Percentiles rank a stretch among this genome's conserved stretches.
These are phyloP conservation scores for Akebia trifoliata DNA, from an alignment of 164 flowering plant species.

Conservation along the genomic window DNA sequence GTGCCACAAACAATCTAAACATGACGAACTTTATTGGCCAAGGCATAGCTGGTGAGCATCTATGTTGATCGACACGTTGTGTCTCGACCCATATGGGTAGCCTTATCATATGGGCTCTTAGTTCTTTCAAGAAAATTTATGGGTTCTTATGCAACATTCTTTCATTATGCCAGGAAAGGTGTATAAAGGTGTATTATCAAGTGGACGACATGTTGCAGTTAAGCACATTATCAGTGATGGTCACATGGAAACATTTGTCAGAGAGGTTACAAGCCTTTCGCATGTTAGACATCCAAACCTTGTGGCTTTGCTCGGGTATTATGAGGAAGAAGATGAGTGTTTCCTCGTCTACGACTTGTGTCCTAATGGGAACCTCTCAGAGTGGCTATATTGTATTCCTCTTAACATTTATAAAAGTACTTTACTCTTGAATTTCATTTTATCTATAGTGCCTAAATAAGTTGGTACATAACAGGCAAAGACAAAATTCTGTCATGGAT, in stretches of 20 bases:
- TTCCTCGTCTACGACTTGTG: slow-evolving; percentile 70
- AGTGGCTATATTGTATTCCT: slow-evolving; percentile 72
- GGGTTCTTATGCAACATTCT: neutral
- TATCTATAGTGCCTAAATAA: too few relatives aligned
- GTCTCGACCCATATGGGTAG: too few relatives aligned
- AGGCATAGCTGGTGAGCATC: slow-evolving; percentile 58
- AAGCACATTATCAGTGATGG: slow-evolving; percentile 63
- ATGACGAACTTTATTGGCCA: slow-evolving; percentile 55
- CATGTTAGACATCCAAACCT: slow-evolving; percentile 70
- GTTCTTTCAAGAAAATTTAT: neutral
- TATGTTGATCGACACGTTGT: too few relatives aligned
- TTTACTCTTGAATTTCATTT: too few relatives aligned
- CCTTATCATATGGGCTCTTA: neutral
- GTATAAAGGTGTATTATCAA: slow-evolving; percentile 51
- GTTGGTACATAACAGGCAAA: slow-evolving; percentile 40
- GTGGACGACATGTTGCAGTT: slow-evolving; percentile 48
- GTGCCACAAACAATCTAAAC: slow-evolving; percentile 49
- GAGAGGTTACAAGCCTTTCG: slow-evolving; percentile 66
- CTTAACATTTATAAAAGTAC: too few relatives aligned
- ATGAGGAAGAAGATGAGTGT: slow-evolving; percentile 50
- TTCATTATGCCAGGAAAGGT: slow-evolving; percentile 48
- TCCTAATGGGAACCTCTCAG: slow-evolving; percentile 57
- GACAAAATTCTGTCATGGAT: slow-evolving; percentile 54
- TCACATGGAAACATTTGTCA: slow-evolving; percentile 50
- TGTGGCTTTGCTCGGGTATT: slow-evolving; percentile 50